phyloP scores from a whole-genome alignment of 78 protist genomes.

The Dictyostelium purpureum region DNA sequence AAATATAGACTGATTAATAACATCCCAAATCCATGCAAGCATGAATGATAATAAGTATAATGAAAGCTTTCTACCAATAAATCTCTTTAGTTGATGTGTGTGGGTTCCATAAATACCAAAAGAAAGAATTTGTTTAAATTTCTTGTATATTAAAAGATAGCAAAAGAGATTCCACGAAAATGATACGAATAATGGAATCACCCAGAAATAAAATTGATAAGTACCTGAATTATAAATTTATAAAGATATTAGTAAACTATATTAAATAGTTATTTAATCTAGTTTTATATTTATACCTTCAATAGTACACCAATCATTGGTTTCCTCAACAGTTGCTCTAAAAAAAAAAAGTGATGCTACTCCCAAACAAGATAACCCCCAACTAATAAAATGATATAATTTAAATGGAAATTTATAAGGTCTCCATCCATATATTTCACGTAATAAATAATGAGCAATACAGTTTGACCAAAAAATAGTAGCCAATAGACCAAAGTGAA shows the following conservation, averaged over 20 bases:
- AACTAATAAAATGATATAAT: conserved; percentile 14
- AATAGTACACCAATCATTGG: conserved; percentile 28
- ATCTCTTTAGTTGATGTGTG: not conserved
- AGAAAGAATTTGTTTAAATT: conserved; percentile 7
- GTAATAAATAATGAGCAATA: conserved; percentile 31
- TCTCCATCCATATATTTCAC: conserved; percentile 32
- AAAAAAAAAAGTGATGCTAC: not conserved
- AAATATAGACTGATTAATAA: conserved; percentile 30
- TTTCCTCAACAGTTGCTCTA: not conserved
- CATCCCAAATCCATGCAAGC: conserved; percentile 22
- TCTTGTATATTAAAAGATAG: conserved; percentile 18
- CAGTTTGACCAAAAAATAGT: conserved; percentile 55
- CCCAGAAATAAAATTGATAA: conserved; percentile 57
- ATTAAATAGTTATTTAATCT: too few species aligned
- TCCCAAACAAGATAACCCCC: not conserved
- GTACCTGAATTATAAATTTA: not conserved
- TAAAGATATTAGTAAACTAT: not conserved
- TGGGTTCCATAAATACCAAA: conserved; percentile 4
- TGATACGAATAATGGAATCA: conserved; percentile 22
- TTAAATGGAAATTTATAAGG: not conserved
- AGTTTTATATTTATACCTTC: too few species aligned
- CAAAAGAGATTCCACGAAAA: conserved; percentile 40
- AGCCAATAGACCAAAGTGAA: conserved; percentile 48
- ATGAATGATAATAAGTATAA: conserved; percentile 26
- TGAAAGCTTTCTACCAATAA: conserved; percentile 9